These are phyloP conservation scores for Trypanosoma platydactyli DNA, from an alignment of 208 protist species.

Conservation along the genomic window DNA sequence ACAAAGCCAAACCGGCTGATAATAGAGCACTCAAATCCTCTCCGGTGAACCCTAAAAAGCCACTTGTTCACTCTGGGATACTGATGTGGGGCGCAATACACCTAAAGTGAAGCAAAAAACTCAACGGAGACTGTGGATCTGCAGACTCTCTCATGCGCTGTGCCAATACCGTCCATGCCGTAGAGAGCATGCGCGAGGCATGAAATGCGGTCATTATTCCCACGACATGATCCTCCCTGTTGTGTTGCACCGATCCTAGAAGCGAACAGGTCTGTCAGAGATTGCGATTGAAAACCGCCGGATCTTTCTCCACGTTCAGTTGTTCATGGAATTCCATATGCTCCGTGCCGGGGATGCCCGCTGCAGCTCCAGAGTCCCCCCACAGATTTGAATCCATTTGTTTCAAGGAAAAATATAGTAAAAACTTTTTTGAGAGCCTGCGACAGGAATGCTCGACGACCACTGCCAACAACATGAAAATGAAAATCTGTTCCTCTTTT, in stretches of 20 bases:
- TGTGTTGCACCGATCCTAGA: conserved; percentile 16
- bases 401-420: no score
- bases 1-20: conserved; percentile 33
- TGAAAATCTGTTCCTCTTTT: no score
- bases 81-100: conserved; percentile 39
- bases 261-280: conserved; percentile 11
- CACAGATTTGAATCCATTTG: no score
- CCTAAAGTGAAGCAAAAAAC: conserved; percentile 49
- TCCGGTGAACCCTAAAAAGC: conserved; percentile 43
- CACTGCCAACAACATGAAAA: no score
- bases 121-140: conserved; percentile 29
- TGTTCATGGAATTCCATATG: no score
- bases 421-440: no score
- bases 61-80: conserved; percentile 36
- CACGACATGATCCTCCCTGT: conserved; percentile 20
- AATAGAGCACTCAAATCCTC: conserved; percentile 31
- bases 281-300: conserved; percentile 17
- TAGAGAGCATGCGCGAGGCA: conserved; percentile 29
- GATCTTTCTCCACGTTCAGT: conserved; percentile 21
- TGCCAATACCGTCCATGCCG: conserved; percentile 55
- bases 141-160: conserved; percentile 42
- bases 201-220: conserved; percentile 26
- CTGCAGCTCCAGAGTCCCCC: no score
- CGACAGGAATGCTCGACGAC: no score
- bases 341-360: no score